Evolutionary conservation across 1,284 basidiomycete genomes (phyloP).

Genomic region (Apiotrichum veenhuisii): DNA sequence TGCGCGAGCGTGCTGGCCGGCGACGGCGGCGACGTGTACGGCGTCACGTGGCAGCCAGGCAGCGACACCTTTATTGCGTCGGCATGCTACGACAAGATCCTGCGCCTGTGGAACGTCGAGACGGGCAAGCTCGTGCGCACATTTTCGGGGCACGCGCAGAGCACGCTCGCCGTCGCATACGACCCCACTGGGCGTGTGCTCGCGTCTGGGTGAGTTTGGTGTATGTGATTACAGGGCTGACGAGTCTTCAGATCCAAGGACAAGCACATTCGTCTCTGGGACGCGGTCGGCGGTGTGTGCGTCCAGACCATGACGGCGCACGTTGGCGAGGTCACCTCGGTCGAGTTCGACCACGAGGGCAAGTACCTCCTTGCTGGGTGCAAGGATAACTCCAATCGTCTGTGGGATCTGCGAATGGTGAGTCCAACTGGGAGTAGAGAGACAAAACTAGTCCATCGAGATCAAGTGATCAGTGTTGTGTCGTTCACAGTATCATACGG

Average conservation of each 20-base stretch:
- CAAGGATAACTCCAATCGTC: slow-evolving; percentile 53
- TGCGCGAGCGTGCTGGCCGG: slow-evolving; percentile 32
- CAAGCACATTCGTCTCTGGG: slow-evolving; percentile 53
- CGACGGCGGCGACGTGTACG: slow-evolving; percentile 52
- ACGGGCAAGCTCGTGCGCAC: slow-evolving; percentile 50
- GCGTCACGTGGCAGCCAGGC: slow-evolving; percentile 50
- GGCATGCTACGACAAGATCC: slow-evolving; percentile 53
- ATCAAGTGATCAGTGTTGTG: too few species aligned
- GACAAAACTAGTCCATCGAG: too few species aligned
- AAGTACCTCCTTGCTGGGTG: slow-evolving; percentile 51
- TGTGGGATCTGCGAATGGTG: slow-evolving; percentile 50
- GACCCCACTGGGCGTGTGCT: slow-evolving; percentile 51
- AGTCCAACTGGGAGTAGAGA: slow-evolving; percentile 6
- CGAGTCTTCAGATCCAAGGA: slow-evolving; percentile 46
- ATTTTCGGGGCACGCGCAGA: slow-evolving; percentile 53
- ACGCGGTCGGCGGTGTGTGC: slow-evolving; percentile 52
- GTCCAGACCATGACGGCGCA: slow-evolving; percentile 51
- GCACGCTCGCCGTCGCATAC: slow-evolving; percentile 50
- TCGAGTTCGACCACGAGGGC: slow-evolving; percentile 52
- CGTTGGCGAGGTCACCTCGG: slow-evolving; percentile 53
- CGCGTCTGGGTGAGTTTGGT: slow-evolving; percentile 43
- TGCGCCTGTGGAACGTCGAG: slow-evolving; percentile 52
- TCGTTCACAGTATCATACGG: too few species aligned
- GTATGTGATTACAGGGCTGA: not conserved
- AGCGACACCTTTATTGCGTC: slow-evolving; percentile 46